Evolutionary conservation across 768 basidiomycete genomes (phyloP), one percentile per base, ranked within the genome.

Genomic region (Psilocybe sp.): DNA sequence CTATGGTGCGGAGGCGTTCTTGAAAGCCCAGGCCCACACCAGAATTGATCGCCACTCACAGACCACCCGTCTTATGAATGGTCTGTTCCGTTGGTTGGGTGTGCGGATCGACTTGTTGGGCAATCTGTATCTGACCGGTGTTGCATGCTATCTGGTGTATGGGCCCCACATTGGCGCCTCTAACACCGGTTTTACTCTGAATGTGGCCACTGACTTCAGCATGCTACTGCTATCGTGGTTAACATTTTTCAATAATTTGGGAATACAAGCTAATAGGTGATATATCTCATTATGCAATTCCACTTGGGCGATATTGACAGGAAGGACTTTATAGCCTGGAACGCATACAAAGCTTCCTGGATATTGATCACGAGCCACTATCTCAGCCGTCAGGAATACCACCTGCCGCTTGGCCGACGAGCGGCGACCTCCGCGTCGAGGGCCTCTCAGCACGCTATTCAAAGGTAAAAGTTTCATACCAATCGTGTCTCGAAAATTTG

Each of bases 401-500:
- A 3, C 82, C 85, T 1, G 84, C 84, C 1, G 75, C 81, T 49
- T 87, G 85, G 85, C 84, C 85, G 0, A 68, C 80, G 2, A 80
- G 77, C 7, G 84, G 84, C 5, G 63, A 71, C 20, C 69, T 86
- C 31, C 64, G 68, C 2, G 76, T 81, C 3, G 76, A 84, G 50
- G 74, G 78, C 16, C 65, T 85, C 1, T 76, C 72, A 12, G 81
- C 84, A 16, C 66, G 70, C 28, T 85, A 85, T 61, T 77, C 80
- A 70, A 78, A 35, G 48, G 23, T 28, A 3, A 28, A 7, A 28
- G 7, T 28, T 28, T 28, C 4, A 28, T 28, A 28, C 7, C 7
- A 7, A 28, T 28, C 7, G 7, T 7, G 3, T 28, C 23, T 28
- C 23, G 23, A 7, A 3, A 28, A 4, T 4, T 28, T 7, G 7